These are phyloP conservation scores for Pelargonium exstipulatum DNA, from an alignment of 441 rosid species.

Conservation along the genomic window DNA sequence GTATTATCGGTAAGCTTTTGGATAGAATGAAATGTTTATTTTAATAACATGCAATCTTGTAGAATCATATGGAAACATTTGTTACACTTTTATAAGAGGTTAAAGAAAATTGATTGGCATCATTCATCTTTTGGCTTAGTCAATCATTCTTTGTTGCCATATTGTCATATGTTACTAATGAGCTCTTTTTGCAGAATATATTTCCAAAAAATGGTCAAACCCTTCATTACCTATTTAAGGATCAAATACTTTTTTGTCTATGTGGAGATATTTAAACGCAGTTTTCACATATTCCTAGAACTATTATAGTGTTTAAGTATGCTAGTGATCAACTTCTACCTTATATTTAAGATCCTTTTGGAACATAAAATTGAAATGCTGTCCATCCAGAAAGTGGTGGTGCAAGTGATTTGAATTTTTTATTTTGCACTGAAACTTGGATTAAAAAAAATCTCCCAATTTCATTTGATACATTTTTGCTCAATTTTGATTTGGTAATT, in stretches of 20 bases:
- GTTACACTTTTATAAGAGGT: neutral
- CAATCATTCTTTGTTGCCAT: neutral
- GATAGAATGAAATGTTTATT: slow-evolving; percentile 5
- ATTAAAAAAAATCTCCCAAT: neutral
- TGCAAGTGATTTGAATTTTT: neutral
- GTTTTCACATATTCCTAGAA: neutral
- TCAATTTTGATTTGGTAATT: neutral
- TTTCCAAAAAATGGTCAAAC: neutral
- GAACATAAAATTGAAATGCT: neutral
- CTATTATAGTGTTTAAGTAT: neutral
- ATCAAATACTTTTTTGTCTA: neutral
- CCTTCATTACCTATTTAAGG: neutral
- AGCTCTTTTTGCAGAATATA: neutral
- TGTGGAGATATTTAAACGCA: neutral
- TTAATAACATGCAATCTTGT: neutral
- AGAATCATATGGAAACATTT: neutral
- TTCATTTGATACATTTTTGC: neutral
- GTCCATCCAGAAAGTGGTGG: neutral
- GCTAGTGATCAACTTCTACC: neutral
- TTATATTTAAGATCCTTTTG: neutral
- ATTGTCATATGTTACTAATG: neutral
- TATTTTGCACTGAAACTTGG: neutral
- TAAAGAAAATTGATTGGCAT: slow-evolving; percentile 3
- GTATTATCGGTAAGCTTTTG: slow-evolving; percentile 64
- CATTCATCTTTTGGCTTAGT: neutral